Conservation (phyloP, 805 yeast species). For the Yarrowia sp. region DNA sequence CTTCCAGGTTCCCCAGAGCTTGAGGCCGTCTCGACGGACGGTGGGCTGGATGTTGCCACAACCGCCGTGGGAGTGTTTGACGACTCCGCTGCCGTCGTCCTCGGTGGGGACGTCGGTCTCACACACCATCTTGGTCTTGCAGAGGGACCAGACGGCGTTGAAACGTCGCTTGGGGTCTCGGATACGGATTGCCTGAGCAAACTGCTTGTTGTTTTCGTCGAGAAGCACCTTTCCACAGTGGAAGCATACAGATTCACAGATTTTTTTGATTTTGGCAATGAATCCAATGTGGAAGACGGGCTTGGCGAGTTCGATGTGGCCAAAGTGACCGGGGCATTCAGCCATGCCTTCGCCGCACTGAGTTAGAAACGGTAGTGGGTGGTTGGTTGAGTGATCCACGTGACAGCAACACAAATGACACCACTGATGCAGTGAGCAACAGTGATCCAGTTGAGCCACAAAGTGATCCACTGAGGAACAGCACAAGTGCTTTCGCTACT, state of each 20-base stretch:
- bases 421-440: too few species aligned
- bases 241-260: slow-evolving; percentile 96
- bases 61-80: slow-evolving; percentile 79
- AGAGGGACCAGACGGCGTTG: slow-evolving; percentile 92
- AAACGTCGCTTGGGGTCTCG: slow-evolving; percentile 95
- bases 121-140: slow-evolving; percentile 91
- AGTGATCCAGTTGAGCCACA: too few species aligned
- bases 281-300: slow-evolving; percentile 98
- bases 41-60: slow-evolving; percentile 98
- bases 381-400: not conserved
- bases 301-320: slow-evolving; percentile 96
- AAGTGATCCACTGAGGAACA: too few species aligned
- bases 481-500: too few species aligned
- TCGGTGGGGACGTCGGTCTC: slow-evolving; percentile 73
- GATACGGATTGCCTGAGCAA: slow-evolving; percentile 84
- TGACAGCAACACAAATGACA: too few species aligned
- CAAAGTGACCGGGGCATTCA: slow-evolving; percentile 99
- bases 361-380: not conserved
- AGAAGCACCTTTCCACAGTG: slow-evolving; percentile 93
- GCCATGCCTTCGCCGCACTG: slow-evolving; percentile 97
- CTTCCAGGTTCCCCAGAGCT: slow-evolving; percentile 98
- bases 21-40: slow-evolving; percentile 91
- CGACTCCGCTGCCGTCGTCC: slow-evolving; percentile 45
- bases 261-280: slow-evolving; percentile 88
- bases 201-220: slow-evolving; percentile 76